Evolutionary conservation across 345 rosid species (phyloP).

Genomic region (Lepidium africanum): DNA sequence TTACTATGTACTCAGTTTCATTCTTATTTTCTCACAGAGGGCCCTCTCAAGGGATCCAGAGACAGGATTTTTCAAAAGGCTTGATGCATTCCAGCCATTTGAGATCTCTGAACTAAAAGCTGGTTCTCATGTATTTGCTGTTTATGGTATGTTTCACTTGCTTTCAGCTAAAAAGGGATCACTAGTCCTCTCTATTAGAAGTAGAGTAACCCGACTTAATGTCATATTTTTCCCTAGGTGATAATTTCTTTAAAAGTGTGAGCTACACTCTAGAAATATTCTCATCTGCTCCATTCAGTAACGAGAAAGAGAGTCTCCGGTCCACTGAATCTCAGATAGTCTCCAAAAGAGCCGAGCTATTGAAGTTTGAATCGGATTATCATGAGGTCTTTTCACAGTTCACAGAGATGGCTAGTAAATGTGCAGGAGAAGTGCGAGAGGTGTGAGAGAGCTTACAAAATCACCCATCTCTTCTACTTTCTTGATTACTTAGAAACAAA

Average conservation of each 20-base stretch:
- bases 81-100: slow-evolving; percentile 95
- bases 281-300: slow-evolving; percentile 63
- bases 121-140: slow-evolving; percentile 82
- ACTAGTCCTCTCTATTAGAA: neutral
- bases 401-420: slow-evolving; percentile 86
- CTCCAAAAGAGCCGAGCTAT: slow-evolving; percentile 64
- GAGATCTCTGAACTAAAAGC: slow-evolving; percentile 84
- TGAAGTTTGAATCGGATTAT: slow-evolving; percentile 84
- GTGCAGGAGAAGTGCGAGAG: slow-evolving; percentile 77
- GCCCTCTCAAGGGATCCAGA: slow-evolving; percentile 88
- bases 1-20: slow-evolving; percentile 14
- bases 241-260: slow-evolving; percentile 85
- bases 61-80: slow-evolving; percentile 77
- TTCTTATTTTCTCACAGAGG: slow-evolving; percentile 30
- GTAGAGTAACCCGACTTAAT: neutral
- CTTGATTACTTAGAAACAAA: neutral
- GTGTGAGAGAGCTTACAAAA: slow-evolving; percentile 29
- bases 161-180: slow-evolving; percentile 3
- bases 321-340: slow-evolving; percentile 78
- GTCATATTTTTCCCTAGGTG: slow-evolving; percentile 43
- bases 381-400: slow-evolving; percentile 87
- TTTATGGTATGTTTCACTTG: slow-evolving; percentile 60
- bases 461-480: neutral
- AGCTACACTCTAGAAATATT: slow-evolving; percentile 82
- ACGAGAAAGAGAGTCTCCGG: slow-evolving; percentile 71